A percentile compares a stretch with the other conserved stretches of the same genome.
phyloP scores from a whole-genome alignment of 225 moss, liverwort and hornwort species.

The Anthoceros angustus region DNA sequence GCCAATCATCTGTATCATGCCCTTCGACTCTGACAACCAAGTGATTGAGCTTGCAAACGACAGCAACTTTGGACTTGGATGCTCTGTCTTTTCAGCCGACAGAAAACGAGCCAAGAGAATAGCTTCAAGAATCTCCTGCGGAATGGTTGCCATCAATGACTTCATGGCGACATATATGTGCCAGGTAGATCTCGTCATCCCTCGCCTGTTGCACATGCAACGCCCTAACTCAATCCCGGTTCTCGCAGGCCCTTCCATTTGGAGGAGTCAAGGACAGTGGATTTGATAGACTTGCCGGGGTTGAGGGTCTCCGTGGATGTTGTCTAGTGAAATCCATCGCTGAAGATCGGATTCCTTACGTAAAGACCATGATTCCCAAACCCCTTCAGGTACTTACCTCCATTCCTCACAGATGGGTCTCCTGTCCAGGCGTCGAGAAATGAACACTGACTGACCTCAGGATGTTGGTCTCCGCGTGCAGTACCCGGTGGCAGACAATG shows the following conservation, averaged over 20 bases:
- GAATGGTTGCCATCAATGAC: constrained; percentile 38
- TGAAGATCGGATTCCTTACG: constrained; percentile 28
- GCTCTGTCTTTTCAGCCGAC: constrained; percentile 26
- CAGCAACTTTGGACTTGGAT: constrained; percentile 34
- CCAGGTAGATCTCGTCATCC: constrained; percentile 14
- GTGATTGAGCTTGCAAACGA: constrained; percentile 31
- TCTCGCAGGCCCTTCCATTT: constrained; percentile 37
- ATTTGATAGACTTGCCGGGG: constrained; percentile 36
- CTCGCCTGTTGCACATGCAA: background rate
- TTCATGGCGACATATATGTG: constrained; percentile 36
- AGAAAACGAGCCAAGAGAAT: constrained; percentile 30
- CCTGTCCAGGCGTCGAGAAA: background rate
- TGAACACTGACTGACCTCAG: background rate
- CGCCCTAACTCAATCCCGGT: background rate
- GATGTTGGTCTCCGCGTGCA: constrained; percentile 8
- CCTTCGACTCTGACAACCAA: constrained; percentile 27
- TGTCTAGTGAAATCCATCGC: constrained; percentile 30
- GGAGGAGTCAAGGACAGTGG: constrained; percentile 43
- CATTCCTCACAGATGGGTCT: background rate
- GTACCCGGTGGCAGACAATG: constrained; percentile 39
- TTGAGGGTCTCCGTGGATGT: constrained; percentile 33
- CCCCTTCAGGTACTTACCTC: constrained; percentile 22
- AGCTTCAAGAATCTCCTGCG: constrained; percentile 32
- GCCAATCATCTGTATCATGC: constrained; percentile 31
- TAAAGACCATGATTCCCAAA: constrained; percentile 29